These are phyloP conservation scores for Ampelomyces quisqualis DNA, from an alignment of 2,329 filamentous ascomycete species.

Conservation along the genomic window DNA sequence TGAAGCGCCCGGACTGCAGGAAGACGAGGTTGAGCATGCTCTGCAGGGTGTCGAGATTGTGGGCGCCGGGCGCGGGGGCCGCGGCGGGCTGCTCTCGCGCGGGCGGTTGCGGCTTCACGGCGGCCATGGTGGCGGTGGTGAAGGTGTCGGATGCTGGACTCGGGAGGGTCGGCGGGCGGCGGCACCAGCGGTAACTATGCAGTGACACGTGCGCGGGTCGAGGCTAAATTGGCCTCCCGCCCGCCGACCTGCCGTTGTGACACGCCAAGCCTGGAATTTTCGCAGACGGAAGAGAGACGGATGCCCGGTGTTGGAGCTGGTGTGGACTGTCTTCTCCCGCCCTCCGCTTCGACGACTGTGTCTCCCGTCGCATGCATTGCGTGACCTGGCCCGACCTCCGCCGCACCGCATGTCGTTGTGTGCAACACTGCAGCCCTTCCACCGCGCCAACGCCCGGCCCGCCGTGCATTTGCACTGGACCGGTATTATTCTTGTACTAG, in stretches of 20 bases:
- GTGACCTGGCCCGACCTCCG: too few species aligned
- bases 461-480: conserved; percentile 21
- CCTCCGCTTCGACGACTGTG: too few species aligned
- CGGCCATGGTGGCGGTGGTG: conserved; percentile 12
- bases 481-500: conserved; percentile 5
- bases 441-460: conserved; percentile 7
- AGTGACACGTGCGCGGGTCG: not conserved
- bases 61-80: conserved; percentile 14
- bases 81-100: conserved; percentile 11
- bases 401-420: too few species aligned
- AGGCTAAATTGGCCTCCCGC: conserved; percentile 11
- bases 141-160: not conserved
- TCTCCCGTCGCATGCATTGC: too few species aligned
- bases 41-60: conserved; percentile 48
- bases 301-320: too few species aligned
- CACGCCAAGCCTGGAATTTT: conserved; percentile 5
- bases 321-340: too few species aligned
- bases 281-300: too few species aligned
- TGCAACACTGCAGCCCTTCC: conserved; percentile 11
- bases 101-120: conserved; percentile 11
- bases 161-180: conserved; percentile 3
- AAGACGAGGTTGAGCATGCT: conserved; percentile 51
- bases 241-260: not conserved
- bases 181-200: too few species aligned
- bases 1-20: conserved; percentile 48